Percentiles rank a stretch among this genome's conserved stretches.
phyloP scores from a whole-genome alignment of 2,329 filamentous ascomycete species.

The Leptodontidium sp. region DNA sequence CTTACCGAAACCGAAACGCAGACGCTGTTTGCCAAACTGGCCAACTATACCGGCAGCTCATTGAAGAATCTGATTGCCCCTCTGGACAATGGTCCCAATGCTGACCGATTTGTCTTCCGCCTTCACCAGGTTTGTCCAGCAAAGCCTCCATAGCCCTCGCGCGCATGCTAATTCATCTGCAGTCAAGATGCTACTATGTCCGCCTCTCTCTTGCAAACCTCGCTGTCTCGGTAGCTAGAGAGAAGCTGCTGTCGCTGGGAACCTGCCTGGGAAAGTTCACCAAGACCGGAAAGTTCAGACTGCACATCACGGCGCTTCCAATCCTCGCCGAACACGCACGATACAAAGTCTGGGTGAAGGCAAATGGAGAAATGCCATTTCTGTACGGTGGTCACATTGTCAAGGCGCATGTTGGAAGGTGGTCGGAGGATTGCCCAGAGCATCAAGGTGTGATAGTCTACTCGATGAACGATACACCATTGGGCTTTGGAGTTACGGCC shows the following conservation, averaged over 20 bases:
- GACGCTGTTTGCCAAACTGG: slow-evolving; percentile 90
- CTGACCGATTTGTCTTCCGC: slow-evolving; percentile 86
- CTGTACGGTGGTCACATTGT: slow-evolving; percentile 92
- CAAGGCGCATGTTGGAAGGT: slow-evolving; percentile 78
- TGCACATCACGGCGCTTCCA: slow-evolving; percentile 88
- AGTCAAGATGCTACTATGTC: slow-evolving; percentile 82
- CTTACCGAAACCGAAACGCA: slow-evolving; percentile 83
- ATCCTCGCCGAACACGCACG: slow-evolving; percentile 90
- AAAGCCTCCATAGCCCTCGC: slow-evolving; percentile 39
- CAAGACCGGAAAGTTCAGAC: slow-evolving; percentile 92
- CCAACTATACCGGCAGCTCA: slow-evolving; percentile 88
- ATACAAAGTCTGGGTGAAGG: slow-evolving; percentile 97
- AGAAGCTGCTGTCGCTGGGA: slow-evolving; percentile 85
- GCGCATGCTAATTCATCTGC: background rate
- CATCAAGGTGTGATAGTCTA: slow-evolving; percentile 91
- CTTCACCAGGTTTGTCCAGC: slow-evolving; percentile 67
- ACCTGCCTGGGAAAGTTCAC: slow-evolving; percentile 94
- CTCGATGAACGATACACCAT: slow-evolving; percentile 90
- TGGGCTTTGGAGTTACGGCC: slow-evolving; percentile 94
- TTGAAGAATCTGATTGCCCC: slow-evolving; percentile 86
- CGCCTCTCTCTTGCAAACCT: slow-evolving; percentile 89
- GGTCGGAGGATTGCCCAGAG: slow-evolving; percentile 91
- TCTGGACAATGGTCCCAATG: slow-evolving; percentile 69
- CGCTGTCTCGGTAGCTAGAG: slow-evolving; percentile 83
- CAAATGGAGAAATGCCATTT: slow-evolving; percentile 97